Base-by-base conservation (phyloP, 2,329 filamentous ascomycete genomes). In the Trichoderma brevicompactum region DNA sequence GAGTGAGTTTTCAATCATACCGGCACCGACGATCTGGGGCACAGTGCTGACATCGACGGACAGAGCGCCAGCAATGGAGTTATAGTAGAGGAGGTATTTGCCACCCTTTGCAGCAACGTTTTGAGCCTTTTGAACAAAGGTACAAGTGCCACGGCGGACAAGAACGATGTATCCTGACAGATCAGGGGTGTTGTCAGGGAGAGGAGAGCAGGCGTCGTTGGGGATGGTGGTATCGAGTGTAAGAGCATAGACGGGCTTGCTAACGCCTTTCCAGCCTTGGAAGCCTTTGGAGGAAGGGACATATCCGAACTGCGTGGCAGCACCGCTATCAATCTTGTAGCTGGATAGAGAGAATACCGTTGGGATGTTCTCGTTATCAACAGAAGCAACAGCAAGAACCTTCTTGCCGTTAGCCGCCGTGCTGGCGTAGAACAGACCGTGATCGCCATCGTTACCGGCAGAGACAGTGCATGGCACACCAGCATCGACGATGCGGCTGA, bases 11-110 rank as follows among this genome's bases (percentile, higher is more conserved):
- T 76, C 76, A 1, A 82, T 78, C 73, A 83, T 82, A 52, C 75
- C 80, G 0, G 75, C 72, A 12, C 73, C 81, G 10, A 71, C 43
- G 49, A 83, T 71, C 2, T 73, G 72, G 0, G 71, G 46, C 1
- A 63, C 59, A 13, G 43, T 36, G 0, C 71, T 68, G 3, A 78
- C 75, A 43, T 79, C 74, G 10, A 79, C 76, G 7, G 70, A 67
- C 5, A 72, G 68, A 2, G 79, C 76, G 13, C 75, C 78, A 7
- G 69, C 68, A 17, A 59, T 67, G 68, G 84, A 86, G 79, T 89
- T 89, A 75, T 89, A 89, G 70, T 87, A 78, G 68, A 90, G 75
- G 62, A 90, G 74, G 68, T 88, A 87, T 71, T 83, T 82, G 56
- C 85, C 87, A 10, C 87, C 87, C 55, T 80, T 79, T 7, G 78